phyloP scores from a whole-genome alignment of 331 rosid species.

The Phaseolus coccineus region DNA sequence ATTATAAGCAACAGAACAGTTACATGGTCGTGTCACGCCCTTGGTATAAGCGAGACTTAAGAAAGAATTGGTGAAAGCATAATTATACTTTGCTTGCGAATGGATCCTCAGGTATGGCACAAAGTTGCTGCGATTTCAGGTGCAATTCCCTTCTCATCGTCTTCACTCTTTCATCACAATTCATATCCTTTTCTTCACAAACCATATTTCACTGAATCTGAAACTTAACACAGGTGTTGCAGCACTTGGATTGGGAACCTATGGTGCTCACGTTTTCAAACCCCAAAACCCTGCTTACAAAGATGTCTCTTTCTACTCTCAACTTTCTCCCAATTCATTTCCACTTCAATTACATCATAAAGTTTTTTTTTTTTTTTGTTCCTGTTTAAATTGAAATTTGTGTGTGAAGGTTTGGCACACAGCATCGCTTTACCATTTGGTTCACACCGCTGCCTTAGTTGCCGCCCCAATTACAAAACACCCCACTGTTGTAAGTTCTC shows the following conservation, averaged over 20 bases:
- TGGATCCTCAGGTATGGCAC: constrained; percentile 82
- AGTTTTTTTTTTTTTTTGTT: not conserved
- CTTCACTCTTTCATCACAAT: not conserved
- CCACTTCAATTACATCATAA: constrained; percentile 36
- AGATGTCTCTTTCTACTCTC: constrained; percentile 51
- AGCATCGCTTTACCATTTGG: constrained; percentile 93
- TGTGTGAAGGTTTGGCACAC: constrained; percentile 88
- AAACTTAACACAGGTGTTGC: constrained; percentile 66
- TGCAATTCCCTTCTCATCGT: constrained; percentile 37
- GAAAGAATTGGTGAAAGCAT: not conserved
- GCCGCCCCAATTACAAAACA: constrained; percentile 71
- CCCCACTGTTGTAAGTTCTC: constrained; percentile 75
- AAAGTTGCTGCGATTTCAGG: constrained; percentile 91
- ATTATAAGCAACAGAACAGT: too few relatives aligned
- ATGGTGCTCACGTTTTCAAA: constrained; percentile 89
- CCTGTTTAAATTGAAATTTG: constrained; percentile 12
- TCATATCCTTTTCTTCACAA: constrained; percentile 4
- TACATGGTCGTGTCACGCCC: not conserved
- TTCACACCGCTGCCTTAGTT: constrained; percentile 87
- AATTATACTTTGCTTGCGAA: constrained; percentile 30
- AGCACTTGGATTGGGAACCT: constrained; percentile 91
- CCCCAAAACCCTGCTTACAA: constrained; percentile 80
- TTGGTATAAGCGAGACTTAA: not conserved
- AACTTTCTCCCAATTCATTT: not conserved
- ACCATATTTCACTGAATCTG: constrained; percentile 3